phyloP scores from a whole-genome alignment of 1,284 basidiomycete genomes.

The Filobasidium uniguttulatum region DNA sequence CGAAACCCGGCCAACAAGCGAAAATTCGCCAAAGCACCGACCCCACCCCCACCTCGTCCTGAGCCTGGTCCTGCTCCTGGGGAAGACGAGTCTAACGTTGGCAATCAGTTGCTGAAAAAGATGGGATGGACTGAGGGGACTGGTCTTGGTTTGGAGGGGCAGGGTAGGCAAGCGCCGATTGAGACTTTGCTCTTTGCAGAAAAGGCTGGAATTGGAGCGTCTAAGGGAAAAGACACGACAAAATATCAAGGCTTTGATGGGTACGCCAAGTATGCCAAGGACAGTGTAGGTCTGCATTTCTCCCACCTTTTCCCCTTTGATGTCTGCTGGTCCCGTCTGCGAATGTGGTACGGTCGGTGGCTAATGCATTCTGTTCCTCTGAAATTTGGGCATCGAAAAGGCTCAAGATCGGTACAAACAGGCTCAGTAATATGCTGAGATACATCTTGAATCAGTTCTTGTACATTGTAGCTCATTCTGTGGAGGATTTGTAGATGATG shows the following conservation, averaged over 20 bases:
- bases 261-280: constrained; percentile 25
- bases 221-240: constrained; percentile 68
- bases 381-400: no score
- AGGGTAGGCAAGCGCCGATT: constrained; percentile 76
- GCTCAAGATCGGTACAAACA: no score
- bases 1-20: constrained; percentile 30
- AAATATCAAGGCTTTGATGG: constrained; percentile 46
- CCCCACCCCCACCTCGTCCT: constrained; percentile 46
- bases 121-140: constrained; percentile 89
- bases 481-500: no score
- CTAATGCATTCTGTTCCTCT: no score
- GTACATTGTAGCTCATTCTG: no score
- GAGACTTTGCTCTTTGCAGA: constrained; percentile 68
- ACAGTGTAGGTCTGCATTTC: constrained; percentile 18
- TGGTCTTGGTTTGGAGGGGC: constrained; percentile 65
- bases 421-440: no score
- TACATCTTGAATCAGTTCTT: no score
- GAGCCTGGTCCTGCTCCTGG: constrained; percentile 51
- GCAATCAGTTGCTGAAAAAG: constrained; percentile 80
- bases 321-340: no score
- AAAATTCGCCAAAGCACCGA: constrained; percentile 47
- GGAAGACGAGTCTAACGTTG: constrained; percentile 65
- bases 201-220: constrained; percentile 72
- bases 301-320: no score
- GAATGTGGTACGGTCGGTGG: no score